Conservation (phyloP, 148 eudicot species). For the Cornus suecica region DNA sequence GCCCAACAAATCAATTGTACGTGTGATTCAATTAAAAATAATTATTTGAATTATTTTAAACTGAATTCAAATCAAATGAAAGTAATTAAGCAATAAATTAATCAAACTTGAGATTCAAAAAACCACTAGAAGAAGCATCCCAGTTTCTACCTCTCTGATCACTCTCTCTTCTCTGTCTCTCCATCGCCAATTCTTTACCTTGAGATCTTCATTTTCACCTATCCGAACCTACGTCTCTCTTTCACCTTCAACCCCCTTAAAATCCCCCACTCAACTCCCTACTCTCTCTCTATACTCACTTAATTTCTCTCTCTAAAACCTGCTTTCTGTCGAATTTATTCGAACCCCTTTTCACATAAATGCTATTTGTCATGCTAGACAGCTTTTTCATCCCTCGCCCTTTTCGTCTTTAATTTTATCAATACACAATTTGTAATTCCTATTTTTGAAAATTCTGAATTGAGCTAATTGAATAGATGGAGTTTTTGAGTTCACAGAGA, state of each 20-base stretch:
- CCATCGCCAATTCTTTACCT: slow-evolving; percentile 14
- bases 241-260: neutral
- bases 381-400: too few relatives aligned
- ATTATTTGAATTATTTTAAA: neutral
- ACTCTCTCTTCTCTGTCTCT: neutral
- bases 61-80: slow-evolving; percentile 12
- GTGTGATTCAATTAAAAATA: neutral
- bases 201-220: slow-evolving; percentile 83
- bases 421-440: too few relatives aligned
- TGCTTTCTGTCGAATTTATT: slow-evolving; percentile 2
- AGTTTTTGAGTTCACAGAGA: slow-evolving; percentile 15
- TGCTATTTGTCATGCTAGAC: neutral
- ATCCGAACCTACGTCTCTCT: slow-evolving; percentile 51
- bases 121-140: slow-evolving; percentile 36
- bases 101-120: slow-evolving; percentile 39
- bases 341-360: neutral
- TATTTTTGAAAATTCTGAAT: too few relatives aligned
- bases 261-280: neutral
- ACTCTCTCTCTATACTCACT: slow-evolving; percentile 13
- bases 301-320: slow-evolving; percentile 3
- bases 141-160: slow-evolving; percentile 6
- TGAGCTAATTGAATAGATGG: too few relatives aligned
- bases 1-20: slow-evolving; percentile 11
- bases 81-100: slow-evolving; percentile 17
- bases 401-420: too few relatives aligned